Evolutionary conservation across 2,329 filamentous ascomycete species (phyloP).

Genomic region (Diaporthe vaccinii): DNA sequence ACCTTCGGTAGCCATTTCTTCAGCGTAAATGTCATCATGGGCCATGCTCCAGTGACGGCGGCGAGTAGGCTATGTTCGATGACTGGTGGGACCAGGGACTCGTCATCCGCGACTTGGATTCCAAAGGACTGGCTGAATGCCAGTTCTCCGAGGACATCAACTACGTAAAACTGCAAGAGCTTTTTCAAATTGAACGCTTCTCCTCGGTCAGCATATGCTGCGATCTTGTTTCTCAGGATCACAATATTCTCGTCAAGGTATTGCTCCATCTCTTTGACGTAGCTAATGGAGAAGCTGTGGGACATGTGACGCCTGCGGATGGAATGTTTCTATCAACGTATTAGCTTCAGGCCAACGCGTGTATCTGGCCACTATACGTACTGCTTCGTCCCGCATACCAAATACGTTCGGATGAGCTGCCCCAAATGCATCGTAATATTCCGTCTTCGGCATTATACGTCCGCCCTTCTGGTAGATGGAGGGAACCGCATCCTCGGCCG

Average conservation of each 20-base stretch:
- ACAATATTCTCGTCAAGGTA: slow-evolving; percentile 42
- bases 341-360: background rate
- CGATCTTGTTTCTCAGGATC: background rate
- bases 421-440: slow-evolving; percentile 52
- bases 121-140: slow-evolving; percentile 21
- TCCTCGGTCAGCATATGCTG: background rate
- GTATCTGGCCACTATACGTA: background rate
- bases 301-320: slow-evolving; percentile 49
- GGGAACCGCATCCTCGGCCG: slow-evolving; percentile 47
- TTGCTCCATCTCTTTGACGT: slow-evolving; percentile 53
- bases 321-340: slow-evolving; percentile 38
- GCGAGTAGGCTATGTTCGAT: slow-evolving; percentile 51
- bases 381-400: slow-evolving; percentile 44
- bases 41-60: slow-evolving; percentile 48
- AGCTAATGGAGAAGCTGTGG: slow-evolving; percentile 50
- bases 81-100: slow-evolving; percentile 49
- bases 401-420: slow-evolving; percentile 51
- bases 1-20: slow-evolving; percentile 43
- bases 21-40: slow-evolving; percentile 45
- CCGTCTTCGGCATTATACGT: slow-evolving; percentile 49
- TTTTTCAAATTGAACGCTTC: slow-evolving; percentile 5
- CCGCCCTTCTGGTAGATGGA: slow-evolving; percentile 48
- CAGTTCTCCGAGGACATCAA: slow-evolving; percentile 13
- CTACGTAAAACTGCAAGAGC: background rate
- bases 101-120: slow-evolving; percentile 42